Evolutionary conservation across 768 basidiomycete species (phyloP).

Genomic region (Auricularia cornea): DNA sequence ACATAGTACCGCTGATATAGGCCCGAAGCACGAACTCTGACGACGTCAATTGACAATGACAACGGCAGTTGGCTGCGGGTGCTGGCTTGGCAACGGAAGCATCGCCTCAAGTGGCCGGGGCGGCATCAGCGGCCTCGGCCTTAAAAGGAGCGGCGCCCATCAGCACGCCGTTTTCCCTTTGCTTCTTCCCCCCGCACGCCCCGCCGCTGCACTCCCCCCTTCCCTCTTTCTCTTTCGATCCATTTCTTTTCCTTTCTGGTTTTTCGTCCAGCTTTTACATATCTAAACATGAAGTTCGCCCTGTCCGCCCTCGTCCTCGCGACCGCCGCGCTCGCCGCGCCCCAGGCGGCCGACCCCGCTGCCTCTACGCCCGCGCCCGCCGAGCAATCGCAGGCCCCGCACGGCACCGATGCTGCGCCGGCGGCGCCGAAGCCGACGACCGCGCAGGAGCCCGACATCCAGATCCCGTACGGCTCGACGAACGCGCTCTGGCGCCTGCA

Average conservation of each 20-base stretch:
- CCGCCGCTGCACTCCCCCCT: neutral
- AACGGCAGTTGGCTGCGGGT: no score
- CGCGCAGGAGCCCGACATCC: neutral
- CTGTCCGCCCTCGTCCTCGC: neutral
- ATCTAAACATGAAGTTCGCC: neutral
- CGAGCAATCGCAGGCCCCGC: neutral
- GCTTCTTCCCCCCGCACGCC: neutral
- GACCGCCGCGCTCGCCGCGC: neutral
- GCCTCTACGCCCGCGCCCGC: neutral
- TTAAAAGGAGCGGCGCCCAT: no score
- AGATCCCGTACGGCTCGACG: neutral
- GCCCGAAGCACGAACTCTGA: no score
- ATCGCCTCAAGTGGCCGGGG: no score
- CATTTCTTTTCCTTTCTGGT: neutral
- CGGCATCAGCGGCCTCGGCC: no score
- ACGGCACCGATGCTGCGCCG: no score
- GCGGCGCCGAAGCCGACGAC: no score
- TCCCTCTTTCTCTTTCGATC: neutral
- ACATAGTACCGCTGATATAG: no score
- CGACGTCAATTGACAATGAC: no score
- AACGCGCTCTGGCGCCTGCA: neutral
- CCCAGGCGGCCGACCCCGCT: neutral
- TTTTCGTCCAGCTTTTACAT: no score
- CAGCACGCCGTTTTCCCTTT: neutral
- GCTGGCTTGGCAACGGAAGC: no score